Conservation (phyloP, 176 grass and related monocot species). For the Alloteropsis semialata region DNA sequence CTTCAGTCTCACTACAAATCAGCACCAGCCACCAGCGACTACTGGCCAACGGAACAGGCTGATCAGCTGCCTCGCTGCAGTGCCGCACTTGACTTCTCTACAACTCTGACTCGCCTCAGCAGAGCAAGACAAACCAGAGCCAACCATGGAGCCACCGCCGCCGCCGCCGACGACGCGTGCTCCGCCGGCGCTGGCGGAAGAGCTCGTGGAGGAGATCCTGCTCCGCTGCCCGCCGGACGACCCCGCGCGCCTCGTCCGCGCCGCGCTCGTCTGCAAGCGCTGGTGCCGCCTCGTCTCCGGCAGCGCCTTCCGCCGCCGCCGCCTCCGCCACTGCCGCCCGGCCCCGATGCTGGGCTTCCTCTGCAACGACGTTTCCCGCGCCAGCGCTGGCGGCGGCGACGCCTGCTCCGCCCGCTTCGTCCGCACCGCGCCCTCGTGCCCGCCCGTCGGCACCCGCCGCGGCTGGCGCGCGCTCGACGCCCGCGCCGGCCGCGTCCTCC, state of each 20-base stretch:
- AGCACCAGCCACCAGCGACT: too few species aligned
- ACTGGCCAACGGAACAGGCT: too few species aligned
- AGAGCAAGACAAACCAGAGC: not conserved
- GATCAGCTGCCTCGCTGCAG: too few species aligned
- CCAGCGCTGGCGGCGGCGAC: not conserved
- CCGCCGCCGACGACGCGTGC: not conserved
- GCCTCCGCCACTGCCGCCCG: not conserved
- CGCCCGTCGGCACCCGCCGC: not conserved
- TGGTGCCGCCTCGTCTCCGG: not conserved
- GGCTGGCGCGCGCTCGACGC: not conserved
- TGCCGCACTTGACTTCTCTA: too few species aligned
- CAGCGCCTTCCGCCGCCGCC: not conserved
- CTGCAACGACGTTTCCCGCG: not conserved
- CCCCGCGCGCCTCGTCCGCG: not conserved
- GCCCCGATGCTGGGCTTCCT: not conserved
- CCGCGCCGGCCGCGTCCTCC: not conserved
- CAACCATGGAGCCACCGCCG: not conserved
- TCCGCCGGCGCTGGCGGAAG: not conserved
- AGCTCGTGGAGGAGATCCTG: not conserved
- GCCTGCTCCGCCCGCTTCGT: not conserved
- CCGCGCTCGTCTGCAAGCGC: slow-evolving; percentile 16
- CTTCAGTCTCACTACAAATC: too few species aligned
- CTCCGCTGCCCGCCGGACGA: not conserved
- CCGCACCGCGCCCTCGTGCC: not conserved
- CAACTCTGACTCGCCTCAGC: not conserved